phyloP scores from a whole-genome alignment of 306 rosid species.

The Boehmeria nivea region DNA sequence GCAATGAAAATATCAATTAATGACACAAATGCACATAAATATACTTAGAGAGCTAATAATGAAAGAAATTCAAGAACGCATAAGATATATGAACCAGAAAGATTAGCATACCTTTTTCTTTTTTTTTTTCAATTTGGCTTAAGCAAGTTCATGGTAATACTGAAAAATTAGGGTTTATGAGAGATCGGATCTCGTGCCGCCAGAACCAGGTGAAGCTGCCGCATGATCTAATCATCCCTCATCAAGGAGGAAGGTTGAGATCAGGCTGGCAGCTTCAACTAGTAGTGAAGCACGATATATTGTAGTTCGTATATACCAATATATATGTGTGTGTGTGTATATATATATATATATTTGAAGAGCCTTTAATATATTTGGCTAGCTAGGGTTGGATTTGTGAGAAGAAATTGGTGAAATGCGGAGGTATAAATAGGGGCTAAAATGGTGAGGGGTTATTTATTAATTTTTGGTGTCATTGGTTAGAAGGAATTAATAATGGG shows the following conservation, averaged over 20 bases:
- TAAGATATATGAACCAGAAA: no score
- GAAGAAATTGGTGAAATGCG: constrained; percentile 43
- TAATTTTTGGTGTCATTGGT: not conserved
- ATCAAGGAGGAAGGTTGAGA: constrained; percentile 65
- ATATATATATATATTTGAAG: no score
- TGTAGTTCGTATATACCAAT: no score
- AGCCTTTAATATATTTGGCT: not conserved
- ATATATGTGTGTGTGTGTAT: no score
- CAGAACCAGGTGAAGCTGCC: constrained; percentile 98
- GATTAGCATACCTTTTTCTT: no score
- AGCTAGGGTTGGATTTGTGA: constrained; percentile 20
- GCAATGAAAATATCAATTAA: no score
- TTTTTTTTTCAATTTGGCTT: no score
- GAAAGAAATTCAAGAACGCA: no score
- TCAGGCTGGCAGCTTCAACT: constrained; percentile 99
- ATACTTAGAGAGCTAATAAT: no score
- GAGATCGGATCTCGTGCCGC: constrained; percentile 35
- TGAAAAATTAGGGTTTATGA: constrained; percentile 21
- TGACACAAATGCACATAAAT: no score
- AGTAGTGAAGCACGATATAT: constrained; percentile 40
- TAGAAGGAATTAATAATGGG: not conserved
- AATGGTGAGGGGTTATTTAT: not conserved
- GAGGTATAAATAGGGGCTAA: constrained; percentile 1
- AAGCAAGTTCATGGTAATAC: no score
- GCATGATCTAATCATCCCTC: constrained; percentile 94